Conservation (phyloP, 441 rosid genomes). For the Eutrema salsugineum region DNA sequence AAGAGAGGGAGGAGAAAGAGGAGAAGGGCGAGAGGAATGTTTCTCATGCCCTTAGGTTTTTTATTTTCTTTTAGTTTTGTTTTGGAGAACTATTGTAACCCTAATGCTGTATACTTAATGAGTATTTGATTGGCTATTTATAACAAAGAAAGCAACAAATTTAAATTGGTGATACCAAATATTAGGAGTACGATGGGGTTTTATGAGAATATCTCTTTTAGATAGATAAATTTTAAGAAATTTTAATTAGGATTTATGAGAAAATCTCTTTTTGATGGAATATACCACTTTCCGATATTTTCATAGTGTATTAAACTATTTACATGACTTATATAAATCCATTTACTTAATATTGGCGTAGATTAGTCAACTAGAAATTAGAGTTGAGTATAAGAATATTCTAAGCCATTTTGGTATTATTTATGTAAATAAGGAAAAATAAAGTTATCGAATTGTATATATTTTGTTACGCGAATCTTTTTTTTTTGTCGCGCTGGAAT, state of each 20-base stretch:
- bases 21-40: background rate
- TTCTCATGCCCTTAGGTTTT: constrained; percentile 3
- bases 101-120: background rate
- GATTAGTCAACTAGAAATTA: background rate
- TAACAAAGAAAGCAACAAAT: too few species aligned
- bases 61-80: background rate
- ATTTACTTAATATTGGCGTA: background rate
- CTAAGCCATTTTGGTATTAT: background rate
- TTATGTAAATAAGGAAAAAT: background rate
- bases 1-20: constrained; percentile 13
- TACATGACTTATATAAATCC: background rate
- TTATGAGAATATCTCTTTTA: background rate
- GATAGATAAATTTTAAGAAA: background rate
- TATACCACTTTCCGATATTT: background rate
- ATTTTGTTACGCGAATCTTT: background rate
- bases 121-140: background rate
- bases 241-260: background rate
- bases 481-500: too few species aligned
- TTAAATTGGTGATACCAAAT: background rate
- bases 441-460: background rate
- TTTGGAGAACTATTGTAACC: background rate
- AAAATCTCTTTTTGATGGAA: background rate
- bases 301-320: background rate
- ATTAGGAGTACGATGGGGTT: background rate
- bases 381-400: constrained; percentile 1